Base-by-base conservation (phyloP, 495 filamentous ascomycete genomes). In the Xanthoparmelia taractica region DNA sequence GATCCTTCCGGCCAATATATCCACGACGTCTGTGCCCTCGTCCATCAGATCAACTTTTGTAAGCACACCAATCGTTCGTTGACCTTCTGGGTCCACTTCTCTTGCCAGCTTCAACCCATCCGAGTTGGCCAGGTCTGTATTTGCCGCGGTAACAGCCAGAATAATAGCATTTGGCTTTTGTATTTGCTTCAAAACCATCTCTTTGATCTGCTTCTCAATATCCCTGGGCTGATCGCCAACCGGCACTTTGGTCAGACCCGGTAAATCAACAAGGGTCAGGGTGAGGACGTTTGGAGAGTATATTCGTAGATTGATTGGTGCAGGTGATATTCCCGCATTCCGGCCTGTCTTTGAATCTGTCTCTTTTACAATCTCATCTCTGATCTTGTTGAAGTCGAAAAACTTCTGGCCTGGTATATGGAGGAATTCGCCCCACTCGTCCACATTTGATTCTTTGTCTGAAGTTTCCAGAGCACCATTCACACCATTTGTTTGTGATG, bases 31-130 rank as follows among this genome's bases (percentile, higher is more conserved):
- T 41, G 95, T 99, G 43, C 95, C 95, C 36, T 97, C 92, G 76
- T 99, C 95, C 95, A 99, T 99, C 74, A 99, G 78, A 76, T 99
- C 95, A 59, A 99, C 92, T 81, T 99, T 99, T 61, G 93, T 97
- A 71, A 99, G 82, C 67, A 99, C 95, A 80, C 95, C 95, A 65
- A 99, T 99, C 29, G 95, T 99, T 70, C 95, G 84, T 77, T 97
- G 95, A 67, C 93, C 95, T 74, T 99, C 95, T 2, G 92, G 93
- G 71, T 99, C 95, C 36, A 97, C 94, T 76, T 99, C 95, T 67
- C 95, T 84, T 31, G 95, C 95, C 71, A 99, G 79, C 80, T 97
- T 96, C 73, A 99, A 73, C 61, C 95, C 95, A 76, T 99, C 95
- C 34, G 94, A 97, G 78, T 99, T 99, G 54, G 95, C 95, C 77